Evolutionary conservation across 1,139 yeast genomes (phyloP).

Genomic region (Protomyces inundatus): DNA sequence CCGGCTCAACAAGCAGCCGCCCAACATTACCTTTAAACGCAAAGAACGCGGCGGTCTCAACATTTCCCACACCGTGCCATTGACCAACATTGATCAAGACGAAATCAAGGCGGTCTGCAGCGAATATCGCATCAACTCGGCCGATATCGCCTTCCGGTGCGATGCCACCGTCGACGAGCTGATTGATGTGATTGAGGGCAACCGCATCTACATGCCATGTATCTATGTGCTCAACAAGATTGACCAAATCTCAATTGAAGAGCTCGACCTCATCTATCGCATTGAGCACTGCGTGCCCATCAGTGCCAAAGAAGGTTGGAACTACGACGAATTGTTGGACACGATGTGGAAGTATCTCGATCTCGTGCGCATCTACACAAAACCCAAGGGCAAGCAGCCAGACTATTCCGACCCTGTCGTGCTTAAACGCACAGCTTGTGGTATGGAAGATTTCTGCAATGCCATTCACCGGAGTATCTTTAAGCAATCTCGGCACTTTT

Average conservation of each 20-base stretch:
- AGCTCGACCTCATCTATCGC: constrained; percentile 77
- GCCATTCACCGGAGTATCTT: constrained; percentile 91
- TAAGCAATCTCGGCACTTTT: constrained; percentile 76
- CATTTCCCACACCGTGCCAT: constrained; percentile 86
- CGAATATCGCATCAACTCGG: constrained; percentile 90
- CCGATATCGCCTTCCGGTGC: constrained; percentile 94
- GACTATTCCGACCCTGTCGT: constrained; percentile 95
- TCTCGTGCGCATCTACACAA: constrained; percentile 90
- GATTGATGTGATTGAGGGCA: constrained; percentile 58
- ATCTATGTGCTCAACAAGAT: constrained; percentile 90
- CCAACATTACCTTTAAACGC: constrained; percentile 82
- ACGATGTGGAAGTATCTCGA: constrained; percentile 90
- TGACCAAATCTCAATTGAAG: constrained; percentile 90
- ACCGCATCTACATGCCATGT: constrained; percentile 91
- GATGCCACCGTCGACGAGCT: constrained; percentile 78
- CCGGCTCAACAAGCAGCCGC: constrained; percentile 79
- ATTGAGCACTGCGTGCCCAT: constrained; percentile 97
- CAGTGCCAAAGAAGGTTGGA: constrained; percentile 94
- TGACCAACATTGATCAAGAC: constrained; percentile 84
- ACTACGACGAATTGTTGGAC: constrained; percentile 85
- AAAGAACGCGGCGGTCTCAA: constrained; percentile 95
- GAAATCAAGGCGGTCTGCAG: constrained; percentile 94
- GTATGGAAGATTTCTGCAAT: constrained; percentile 94
- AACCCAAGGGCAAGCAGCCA: constrained; percentile 90
- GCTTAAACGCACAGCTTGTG: constrained; percentile 67